These are phyloP conservation scores for Globisporangium irregulare DNA, from an alignment of 352 stramenopile genomes.

Conservation along the genomic window DNA sequence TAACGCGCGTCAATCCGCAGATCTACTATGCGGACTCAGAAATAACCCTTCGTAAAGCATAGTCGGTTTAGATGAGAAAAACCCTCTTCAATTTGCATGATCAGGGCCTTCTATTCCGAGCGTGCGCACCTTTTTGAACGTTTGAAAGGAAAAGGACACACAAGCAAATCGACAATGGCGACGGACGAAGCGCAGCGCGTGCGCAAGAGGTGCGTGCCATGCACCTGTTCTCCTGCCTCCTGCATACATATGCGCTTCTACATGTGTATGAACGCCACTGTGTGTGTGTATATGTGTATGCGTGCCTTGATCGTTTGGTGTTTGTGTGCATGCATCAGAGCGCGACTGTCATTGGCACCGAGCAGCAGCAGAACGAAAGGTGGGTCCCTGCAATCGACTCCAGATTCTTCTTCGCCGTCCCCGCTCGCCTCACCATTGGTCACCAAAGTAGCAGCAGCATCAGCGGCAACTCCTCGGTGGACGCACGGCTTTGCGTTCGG, in stretches of 20 bases:
- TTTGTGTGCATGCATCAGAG: slow-evolving; percentile 10
- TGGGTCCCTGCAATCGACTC: background rate
- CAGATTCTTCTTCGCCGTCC: background rate
- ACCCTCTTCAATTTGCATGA: background rate
- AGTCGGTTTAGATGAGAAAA: background rate
- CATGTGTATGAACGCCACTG: background rate
- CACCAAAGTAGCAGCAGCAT: background rate
- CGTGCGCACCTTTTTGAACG: background rate
- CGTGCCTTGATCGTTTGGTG: background rate
- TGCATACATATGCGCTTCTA: background rate
- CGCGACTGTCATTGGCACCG: slow-evolving; percentile 5
- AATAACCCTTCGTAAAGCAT: background rate
- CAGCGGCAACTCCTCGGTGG: background rate
- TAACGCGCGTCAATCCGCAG: slow-evolving; percentile 41
- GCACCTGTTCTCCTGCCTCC: background rate
- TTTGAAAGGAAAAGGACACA: slow-evolving; percentile 9
- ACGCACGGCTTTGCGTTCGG: slow-evolving; percentile 4
- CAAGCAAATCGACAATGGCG: background rate
- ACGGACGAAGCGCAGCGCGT: slow-evolving; percentile 7
- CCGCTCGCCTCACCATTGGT: background rate
- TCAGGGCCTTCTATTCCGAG: background rate
- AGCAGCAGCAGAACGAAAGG: slow-evolving; percentile 7
- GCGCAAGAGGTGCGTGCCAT: slow-evolving; percentile 14
- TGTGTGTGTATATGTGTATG: background rate
- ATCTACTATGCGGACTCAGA: slow-evolving; percentile 1